Evolutionary conservation across 352 stramenopile genomes (phyloP).

Genomic region (Pythium rhizo-oryzae): DNA sequence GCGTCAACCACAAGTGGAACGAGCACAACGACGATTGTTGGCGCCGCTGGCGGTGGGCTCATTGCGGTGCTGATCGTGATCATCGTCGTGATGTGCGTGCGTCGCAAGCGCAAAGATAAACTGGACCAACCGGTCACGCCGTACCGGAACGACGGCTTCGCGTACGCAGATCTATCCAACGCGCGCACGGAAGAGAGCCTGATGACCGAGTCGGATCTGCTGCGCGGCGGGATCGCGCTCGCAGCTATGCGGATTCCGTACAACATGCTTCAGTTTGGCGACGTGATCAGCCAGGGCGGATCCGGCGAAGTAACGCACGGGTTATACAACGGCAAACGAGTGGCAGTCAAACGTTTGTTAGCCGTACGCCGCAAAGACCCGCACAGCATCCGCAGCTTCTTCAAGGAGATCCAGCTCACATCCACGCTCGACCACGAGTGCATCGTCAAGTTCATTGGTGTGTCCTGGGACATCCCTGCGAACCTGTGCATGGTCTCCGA

Average conservation of each 20-base stretch:
- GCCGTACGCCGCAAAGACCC: neutral
- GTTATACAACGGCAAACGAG: neutral
- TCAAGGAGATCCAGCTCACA: slow-evolving; percentile 32
- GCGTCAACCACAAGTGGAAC: too few relatives aligned
- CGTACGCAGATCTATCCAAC: too few relatives aligned
- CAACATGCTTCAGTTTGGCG: neutral
- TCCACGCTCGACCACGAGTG: slow-evolving; percentile 39
- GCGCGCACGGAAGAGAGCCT: too few relatives aligned
- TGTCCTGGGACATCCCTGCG: slow-evolving; percentile 38
- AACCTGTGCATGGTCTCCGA: slow-evolving; percentile 43
- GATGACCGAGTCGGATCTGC: too few relatives aligned
- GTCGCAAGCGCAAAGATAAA: neutral
- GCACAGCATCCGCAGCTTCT: slow-evolving; percentile 4
- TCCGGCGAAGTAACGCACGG: slow-evolving; percentile 2
- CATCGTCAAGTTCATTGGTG: slow-evolving; percentile 46
- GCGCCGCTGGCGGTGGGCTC: too few relatives aligned
- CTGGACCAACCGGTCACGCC: too few relatives aligned
- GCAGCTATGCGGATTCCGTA: neutral
- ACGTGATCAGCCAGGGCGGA: neutral
- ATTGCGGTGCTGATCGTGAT: neutral
- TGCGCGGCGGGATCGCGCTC: neutral
- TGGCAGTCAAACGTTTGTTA: neutral
- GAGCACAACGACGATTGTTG: too few relatives aligned
- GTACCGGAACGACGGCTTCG: too few relatives aligned
- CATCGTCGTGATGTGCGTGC: neutral